Percentiles rank a stretch among this genome's conserved stretches.
These are phyloP conservation scores for Beauveria sp. DNA, from an alignment of 2,329 filamentous ascomycete genomes.

Conservation along the genomic window DNA sequence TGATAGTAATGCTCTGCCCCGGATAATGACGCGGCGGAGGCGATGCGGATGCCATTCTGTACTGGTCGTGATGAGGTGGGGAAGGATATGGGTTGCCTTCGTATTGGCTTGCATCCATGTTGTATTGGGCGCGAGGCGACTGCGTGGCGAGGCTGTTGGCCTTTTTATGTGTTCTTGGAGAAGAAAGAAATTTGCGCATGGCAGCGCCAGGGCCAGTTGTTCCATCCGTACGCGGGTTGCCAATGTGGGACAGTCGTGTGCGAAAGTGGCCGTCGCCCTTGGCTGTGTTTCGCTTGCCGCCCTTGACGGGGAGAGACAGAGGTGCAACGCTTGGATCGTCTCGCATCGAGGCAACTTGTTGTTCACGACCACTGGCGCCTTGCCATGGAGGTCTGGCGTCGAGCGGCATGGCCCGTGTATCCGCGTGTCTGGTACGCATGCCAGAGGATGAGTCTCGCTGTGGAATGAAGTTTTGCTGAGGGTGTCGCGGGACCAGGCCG, in stretches of 20 bases:
- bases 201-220: conserved; percentile 19
- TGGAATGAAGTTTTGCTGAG: conserved; percentile 10
- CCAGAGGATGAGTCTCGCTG: conserved; percentile 20
- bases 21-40: conserved; percentile 18
- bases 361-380: conserved; percentile 61
- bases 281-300: conserved; percentile 33
- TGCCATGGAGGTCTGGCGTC: conserved; percentile 57
- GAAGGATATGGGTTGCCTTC: conserved; percentile 18
- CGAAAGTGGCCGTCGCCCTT: conserved; percentile 3
- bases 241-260: conserved; percentile 3
- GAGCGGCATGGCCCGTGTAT: conserved; percentile 30
- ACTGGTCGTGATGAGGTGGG: conserved; percentile 21
- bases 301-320: conserved; percentile 48
- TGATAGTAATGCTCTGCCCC: conserved; percentile 29
- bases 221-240: conserved; percentile 4
- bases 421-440: conserved; percentile 25
- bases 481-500: neutral
- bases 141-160: neutral
- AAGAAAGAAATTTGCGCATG: conserved; percentile 29
- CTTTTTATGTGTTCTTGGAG: conserved; percentile 22
- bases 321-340: conserved; percentile 51
- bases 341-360: conserved; percentile 55
- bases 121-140: conserved; percentile 15
- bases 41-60: conserved; percentile 8
- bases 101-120: conserved; percentile 17